Evolutionary conservation across 306 rosid species (phyloP).

Genomic region (Elaeagnus macrophylla): DNA sequence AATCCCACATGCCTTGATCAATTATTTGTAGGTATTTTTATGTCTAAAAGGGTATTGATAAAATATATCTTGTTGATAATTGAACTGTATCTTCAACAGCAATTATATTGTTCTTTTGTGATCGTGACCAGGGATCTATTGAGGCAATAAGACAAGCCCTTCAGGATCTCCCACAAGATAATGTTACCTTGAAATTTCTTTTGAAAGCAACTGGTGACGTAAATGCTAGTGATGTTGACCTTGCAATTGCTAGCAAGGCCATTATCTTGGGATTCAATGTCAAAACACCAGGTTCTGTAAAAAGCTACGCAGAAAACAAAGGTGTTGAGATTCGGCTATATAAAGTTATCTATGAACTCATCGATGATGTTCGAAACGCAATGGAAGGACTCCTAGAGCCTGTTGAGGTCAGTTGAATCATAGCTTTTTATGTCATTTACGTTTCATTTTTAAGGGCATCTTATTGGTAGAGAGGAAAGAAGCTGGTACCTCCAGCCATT

Average conservation of each 20-base stretch:
- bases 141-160: constrained; percentile 95
- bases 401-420: constrained; percentile 55
- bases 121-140: constrained; percentile 66
- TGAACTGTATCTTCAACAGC: constrained; percentile 1
- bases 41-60: not conserved
- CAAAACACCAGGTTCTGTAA: constrained; percentile 71
- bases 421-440: not conserved
- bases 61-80: too few relatives aligned
- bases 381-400: constrained; percentile 91
- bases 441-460: not conserved
- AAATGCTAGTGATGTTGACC: constrained; percentile 97
- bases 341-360: constrained; percentile 83
- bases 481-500: not conserved
- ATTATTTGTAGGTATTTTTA: not conserved
- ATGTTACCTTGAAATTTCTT: constrained; percentile 79
- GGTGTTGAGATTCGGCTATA: constrained; percentile 83
- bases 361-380: constrained; percentile 83
- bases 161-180: constrained; percentile 82
- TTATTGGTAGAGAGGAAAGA: not conserved
- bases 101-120: constrained; percentile 13
- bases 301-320: constrained; percentile 78
- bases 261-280: constrained; percentile 79
- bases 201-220: constrained; percentile 94
- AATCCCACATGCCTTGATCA: too few relatives aligned
- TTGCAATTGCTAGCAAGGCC: constrained; percentile 83